Evolutionary conservation across 495 filamentous ascomycete species (phyloP).

Genomic region (Aspergillus baeticus): DNA sequence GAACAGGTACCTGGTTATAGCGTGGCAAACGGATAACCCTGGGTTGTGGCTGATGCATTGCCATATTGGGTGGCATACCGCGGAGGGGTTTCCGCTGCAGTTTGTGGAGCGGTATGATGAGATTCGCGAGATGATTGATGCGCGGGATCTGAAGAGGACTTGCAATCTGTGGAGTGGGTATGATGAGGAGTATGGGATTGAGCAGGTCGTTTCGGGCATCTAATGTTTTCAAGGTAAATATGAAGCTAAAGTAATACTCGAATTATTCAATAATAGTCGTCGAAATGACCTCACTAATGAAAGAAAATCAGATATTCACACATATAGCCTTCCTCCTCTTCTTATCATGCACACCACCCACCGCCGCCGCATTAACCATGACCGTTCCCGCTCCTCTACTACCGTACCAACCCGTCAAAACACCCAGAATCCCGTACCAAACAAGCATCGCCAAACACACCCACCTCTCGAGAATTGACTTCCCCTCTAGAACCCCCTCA

Average conservation of each 20-base stretch:
- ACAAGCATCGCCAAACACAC: no score
- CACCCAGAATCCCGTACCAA: not conserved
- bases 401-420: no score
- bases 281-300: no score
- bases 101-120: constrained; percentile 43
- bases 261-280: no score
- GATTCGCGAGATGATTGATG: constrained; percentile 16
- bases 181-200: constrained; percentile 1
- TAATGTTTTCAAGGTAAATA: no score
- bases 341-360: not conserved
- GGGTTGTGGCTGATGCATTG: constrained; percentile 56
- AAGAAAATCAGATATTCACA: not conserved
- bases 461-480: not conserved
- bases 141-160: constrained; percentile 3
- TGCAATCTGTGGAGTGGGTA: constrained; percentile 19
- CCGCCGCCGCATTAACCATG: not conserved
- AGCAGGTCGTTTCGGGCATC: constrained; percentile 10
- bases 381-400: not conserved
- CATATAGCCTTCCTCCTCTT: not conserved
- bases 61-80: constrained; percentile 50
- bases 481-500: not conserved
- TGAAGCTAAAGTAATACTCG: no score
- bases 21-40: constrained; percentile 54
- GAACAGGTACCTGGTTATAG: constrained; percentile 45
- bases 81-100: constrained; percentile 44